These are phyloP conservation scores for Sclerotinia nivalis DNA, from an alignment of 2,329 filamentous ascomycete genomes.

Conservation along the genomic window DNA sequence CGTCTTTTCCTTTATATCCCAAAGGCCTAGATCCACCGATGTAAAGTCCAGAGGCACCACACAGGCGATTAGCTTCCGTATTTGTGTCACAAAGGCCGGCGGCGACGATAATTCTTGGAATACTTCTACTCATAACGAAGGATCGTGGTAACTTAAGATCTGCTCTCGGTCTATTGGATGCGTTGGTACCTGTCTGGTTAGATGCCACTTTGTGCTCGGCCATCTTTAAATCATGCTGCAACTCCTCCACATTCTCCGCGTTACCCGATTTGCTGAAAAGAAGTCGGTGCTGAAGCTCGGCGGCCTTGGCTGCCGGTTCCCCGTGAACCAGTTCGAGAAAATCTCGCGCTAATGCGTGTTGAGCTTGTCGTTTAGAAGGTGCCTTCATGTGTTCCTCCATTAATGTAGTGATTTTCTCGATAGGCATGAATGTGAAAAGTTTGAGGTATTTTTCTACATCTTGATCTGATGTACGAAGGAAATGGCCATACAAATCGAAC, in stretches of 20 bases:
- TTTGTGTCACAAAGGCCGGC: slow-evolving; percentile 58
- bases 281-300: slow-evolving; percentile 58
- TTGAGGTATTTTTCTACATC: slow-evolving; percentile 82
- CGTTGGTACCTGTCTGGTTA: slow-evolving; percentile 26
- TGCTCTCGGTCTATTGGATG: slow-evolving; percentile 52
- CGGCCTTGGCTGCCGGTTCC: slow-evolving; percentile 58
- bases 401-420: slow-evolving; percentile 63
- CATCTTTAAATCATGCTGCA: background rate
- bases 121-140: slow-evolving; percentile 55
- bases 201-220: background rate
- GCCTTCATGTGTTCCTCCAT: slow-evolving; percentile 69
- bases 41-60: slow-evolving; percentile 58
- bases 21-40: slow-evolving; percentile 55
- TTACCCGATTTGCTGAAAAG: slow-evolving; percentile 43
- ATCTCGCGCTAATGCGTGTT: slow-evolving; percentile 81
- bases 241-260: slow-evolving; percentile 29
- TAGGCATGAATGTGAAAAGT: slow-evolving; percentile 85
- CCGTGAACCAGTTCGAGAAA: slow-evolving; percentile 82
- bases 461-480: slow-evolving; percentile 77
- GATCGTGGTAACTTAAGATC: slow-evolving; percentile 61
- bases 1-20: slow-evolving; percentile 46
- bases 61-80: slow-evolving; percentile 60
- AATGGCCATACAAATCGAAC: slow-evolving; percentile 90
- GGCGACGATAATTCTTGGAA: slow-evolving; percentile 60
- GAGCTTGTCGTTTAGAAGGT: slow-evolving; percentile 72